These are phyloP conservation scores for Myriosclerotinia curreyana DNA, from an alignment of 2,329 filamentous ascomycete genomes.

Conservation along the genomic window DNA sequence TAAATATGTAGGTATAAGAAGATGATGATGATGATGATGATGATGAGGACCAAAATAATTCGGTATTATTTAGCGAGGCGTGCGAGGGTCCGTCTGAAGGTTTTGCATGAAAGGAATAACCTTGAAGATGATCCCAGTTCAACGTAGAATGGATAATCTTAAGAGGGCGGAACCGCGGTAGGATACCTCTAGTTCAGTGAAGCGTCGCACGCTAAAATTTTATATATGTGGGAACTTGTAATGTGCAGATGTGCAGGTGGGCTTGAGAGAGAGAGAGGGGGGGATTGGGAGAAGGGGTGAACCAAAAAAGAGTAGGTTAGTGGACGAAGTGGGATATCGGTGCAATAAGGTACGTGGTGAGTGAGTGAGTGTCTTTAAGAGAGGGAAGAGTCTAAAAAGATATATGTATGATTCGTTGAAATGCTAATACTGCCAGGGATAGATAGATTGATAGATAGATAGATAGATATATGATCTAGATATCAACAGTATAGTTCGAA, in stretches of 20 bases:
- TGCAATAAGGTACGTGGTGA: background rate
- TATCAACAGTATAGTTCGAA: background rate
- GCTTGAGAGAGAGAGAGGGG: background rate
- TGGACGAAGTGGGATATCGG: background rate
- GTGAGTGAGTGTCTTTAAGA: no score
- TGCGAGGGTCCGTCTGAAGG: constrained; percentile 17
- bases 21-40: constrained; percentile 2
- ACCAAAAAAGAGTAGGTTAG: no score
- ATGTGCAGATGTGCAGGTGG: background rate
- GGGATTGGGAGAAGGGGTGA: background rate
- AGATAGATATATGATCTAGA: background rate
- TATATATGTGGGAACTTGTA: constrained; percentile 7
- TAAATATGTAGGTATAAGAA: constrained; percentile 6
- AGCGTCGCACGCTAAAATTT: constrained; percentile 15
- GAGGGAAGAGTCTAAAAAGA: no score
- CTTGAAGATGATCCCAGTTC: constrained; percentile 18
- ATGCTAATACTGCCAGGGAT: background rate
- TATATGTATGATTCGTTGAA: background rate
- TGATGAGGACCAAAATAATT: constrained; percentile 15
- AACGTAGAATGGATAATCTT: constrained; percentile 3
- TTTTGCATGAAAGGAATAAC: constrained; percentile 15
- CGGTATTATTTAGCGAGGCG: no score
- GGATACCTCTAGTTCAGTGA: constrained; percentile 7
- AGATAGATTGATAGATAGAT: background rate
- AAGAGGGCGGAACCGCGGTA: constrained; percentile 1